Evolutionary conservation across 129 eudicot genomes (phyloP).

Genomic region (Calendula officinalis): DNA sequence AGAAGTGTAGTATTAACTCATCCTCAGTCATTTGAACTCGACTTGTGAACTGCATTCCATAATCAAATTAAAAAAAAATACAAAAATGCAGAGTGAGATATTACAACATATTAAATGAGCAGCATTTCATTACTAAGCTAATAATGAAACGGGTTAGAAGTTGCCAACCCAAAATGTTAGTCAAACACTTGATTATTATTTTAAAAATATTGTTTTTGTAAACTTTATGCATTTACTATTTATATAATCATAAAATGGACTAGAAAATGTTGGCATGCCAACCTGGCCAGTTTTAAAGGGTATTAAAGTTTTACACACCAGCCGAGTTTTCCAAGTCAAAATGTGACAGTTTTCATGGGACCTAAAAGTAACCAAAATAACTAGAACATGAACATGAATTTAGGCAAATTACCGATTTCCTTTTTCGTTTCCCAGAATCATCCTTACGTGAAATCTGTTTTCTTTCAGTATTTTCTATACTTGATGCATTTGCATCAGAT

Average conservation of each 20-base stretch:
- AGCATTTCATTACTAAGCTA: background rate
- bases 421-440: constrained; percentile 56
- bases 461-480: constrained; percentile 16
- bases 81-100: constrained; percentile 3
- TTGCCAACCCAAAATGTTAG: background rate
- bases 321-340: background rate
- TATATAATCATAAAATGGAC: background rate
- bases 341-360: constrained; percentile 11
- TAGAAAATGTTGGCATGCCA: background rate
- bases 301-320: background rate
- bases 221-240: background rate
- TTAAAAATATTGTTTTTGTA: background rate
- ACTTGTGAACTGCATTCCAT: constrained; percentile 48
- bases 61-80: constrained; percentile 15
- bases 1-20: constrained; percentile 79
- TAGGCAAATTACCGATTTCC: constrained; percentile 46
- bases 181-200: too few relatives aligned
- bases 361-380: background rate
- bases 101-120: background rate
- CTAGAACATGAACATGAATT: background rate
- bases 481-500: constrained; percentile 24
- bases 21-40: constrained; percentile 93
- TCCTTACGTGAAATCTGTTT: constrained; percentile 40
- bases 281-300: too few relatives aligned
- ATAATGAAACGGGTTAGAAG: constrained; percentile 5